These are phyloP conservation scores for Tubosaeta sp. DNA, from an alignment of 768 basidiomycete genomes.

Conservation along the genomic window DNA sequence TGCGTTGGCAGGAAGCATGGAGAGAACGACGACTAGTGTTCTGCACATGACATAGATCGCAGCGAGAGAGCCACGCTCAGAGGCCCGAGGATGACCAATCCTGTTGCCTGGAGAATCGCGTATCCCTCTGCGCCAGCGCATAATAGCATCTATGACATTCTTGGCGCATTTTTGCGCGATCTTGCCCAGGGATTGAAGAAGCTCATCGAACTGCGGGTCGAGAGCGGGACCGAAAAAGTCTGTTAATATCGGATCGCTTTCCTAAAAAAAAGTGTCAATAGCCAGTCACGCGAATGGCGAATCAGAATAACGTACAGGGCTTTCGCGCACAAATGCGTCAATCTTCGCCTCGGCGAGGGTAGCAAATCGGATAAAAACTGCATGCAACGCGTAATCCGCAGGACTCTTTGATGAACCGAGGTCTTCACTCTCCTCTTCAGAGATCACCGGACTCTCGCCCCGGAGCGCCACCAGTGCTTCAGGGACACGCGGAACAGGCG, in stretches of 20 bases:
- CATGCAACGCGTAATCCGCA: slow-evolving; percentile 83
- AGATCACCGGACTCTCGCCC: slow-evolving; percentile 49
- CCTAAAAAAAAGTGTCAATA: slow-evolving; percentile 38
- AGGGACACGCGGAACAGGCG: slow-evolving; percentile 77
- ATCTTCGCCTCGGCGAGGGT: slow-evolving; percentile 76
- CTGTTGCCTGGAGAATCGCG: slow-evolving; percentile 49
- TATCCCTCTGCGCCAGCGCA: slow-evolving; percentile 82
- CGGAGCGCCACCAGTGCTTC: slow-evolving; percentile 47
- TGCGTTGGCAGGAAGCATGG: slow-evolving; percentile 68
- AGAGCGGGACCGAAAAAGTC: slow-evolving; percentile 66
- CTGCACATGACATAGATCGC: slow-evolving; percentile 90
- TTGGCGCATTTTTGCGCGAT: slow-evolving; percentile 83
- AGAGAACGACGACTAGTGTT: slow-evolving; percentile 73
- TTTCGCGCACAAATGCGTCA: slow-evolving; percentile 64
- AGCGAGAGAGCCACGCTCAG: slow-evolving; percentile 74
- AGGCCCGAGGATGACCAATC: slow-evolving; percentile 29
- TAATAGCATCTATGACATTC: slow-evolving; percentile 80
- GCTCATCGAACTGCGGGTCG: slow-evolving; percentile 79
- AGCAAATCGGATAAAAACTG: slow-evolving; percentile 84
- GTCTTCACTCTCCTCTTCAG: slow-evolving; percentile 61
- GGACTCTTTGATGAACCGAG: slow-evolving; percentile 74
- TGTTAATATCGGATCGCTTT: slow-evolving; percentile 62
- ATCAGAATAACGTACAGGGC: slow-evolving; percentile 48
- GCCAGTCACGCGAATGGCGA: not conserved
- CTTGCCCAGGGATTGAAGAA: slow-evolving; percentile 77